A percentile compares a stretch with the other conserved stretches of the same genome.
Conservation (phyloP, 202 grass and related monocot species). For the Panicum virgatum region DNA sequence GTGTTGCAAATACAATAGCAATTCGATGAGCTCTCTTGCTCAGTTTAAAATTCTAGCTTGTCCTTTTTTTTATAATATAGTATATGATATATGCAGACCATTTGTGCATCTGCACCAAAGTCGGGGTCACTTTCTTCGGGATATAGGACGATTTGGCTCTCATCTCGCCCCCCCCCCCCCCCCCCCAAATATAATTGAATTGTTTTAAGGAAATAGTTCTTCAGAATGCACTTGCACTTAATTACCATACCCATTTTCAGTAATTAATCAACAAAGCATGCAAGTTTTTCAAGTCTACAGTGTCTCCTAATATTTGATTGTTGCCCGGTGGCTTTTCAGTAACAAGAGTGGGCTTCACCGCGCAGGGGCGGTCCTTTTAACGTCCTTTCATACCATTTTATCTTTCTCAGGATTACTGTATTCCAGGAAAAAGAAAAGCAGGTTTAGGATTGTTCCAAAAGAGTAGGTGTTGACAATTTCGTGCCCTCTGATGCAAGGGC, state of each 20-base stretch:
- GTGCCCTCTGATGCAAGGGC: not conserved
- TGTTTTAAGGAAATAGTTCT: not conserved
- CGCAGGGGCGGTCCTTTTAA: not conserved
- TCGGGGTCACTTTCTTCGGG: not conserved
- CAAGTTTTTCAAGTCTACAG: not conserved
- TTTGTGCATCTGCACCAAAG: not conserved
- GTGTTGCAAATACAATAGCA: not conserved
- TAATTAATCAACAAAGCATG: too few species aligned
- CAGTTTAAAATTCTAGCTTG: not conserved
- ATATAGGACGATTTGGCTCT: not conserved
- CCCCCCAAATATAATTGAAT: too few species aligned
- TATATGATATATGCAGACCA: too few species aligned
- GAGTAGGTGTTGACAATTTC: slow-evolving; percentile 23
- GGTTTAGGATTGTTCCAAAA: slow-evolving; percentile 3
- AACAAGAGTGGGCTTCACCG: not conserved
- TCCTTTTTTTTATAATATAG: not conserved
- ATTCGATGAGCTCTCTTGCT: not conserved
- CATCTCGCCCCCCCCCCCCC: not conserved
- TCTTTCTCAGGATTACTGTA: not conserved
- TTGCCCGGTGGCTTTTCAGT: not conserved
- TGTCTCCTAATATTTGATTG: not conserved
- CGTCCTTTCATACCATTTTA: not conserved
- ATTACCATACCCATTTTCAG: not conserved
- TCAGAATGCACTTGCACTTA: not conserved
- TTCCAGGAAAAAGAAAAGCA: not conserved